Evolutionary conservation across 306 rosid genomes (phyloP).

Genomic region (Begonia loranthoides): DNA sequence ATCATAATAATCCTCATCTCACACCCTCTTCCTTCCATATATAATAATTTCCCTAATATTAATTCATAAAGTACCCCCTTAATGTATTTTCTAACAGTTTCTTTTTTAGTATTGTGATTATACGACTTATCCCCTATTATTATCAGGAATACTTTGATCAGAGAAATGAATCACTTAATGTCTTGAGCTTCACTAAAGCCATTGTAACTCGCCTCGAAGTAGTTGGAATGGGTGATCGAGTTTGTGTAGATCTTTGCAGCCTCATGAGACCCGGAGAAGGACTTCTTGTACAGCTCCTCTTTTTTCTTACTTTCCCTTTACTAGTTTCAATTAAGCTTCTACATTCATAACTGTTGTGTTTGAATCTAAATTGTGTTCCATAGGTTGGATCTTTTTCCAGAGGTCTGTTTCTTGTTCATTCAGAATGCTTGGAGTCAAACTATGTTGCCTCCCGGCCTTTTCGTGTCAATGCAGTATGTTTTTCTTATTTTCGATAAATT

Average conservation of each 20-base stretch:
- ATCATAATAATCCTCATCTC: too few relatives aligned
- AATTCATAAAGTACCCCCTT: too few relatives aligned
- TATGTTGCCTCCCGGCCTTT: constrained; percentile 92
- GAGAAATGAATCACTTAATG: constrained; percentile 46
- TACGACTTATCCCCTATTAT: constrained; percentile 24
- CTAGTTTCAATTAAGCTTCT: background rate
- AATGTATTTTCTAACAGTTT: too few relatives aligned
- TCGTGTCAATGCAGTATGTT: constrained; percentile 85
- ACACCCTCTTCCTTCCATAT: too few relatives aligned
- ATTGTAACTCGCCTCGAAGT: constrained; percentile 48
- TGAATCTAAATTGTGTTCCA: background rate
- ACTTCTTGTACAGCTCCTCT: constrained; percentile 46
- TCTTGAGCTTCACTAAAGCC: constrained; percentile 65
- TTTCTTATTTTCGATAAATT: background rate
- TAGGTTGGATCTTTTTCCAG: constrained; percentile 91
- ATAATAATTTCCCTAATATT: too few relatives aligned
- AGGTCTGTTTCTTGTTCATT: constrained; percentile 81
- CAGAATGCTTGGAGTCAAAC: constrained; percentile 89
- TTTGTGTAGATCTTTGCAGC: constrained; percentile 88
- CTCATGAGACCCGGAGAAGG: constrained; percentile 93
- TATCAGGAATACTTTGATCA: constrained; percentile 80
- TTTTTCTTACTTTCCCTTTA: constrained; percentile 2
- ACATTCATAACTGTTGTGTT: background rate
- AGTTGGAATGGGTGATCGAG: constrained; percentile 91
- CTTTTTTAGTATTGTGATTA: constrained; percentile 6